Evolutionary conservation across 2,329 filamentous ascomycete genomes (phyloP), one percentile per base, ranked within the genome.

Genomic region (Stagonosporopsis chrysanthemi): DNA sequence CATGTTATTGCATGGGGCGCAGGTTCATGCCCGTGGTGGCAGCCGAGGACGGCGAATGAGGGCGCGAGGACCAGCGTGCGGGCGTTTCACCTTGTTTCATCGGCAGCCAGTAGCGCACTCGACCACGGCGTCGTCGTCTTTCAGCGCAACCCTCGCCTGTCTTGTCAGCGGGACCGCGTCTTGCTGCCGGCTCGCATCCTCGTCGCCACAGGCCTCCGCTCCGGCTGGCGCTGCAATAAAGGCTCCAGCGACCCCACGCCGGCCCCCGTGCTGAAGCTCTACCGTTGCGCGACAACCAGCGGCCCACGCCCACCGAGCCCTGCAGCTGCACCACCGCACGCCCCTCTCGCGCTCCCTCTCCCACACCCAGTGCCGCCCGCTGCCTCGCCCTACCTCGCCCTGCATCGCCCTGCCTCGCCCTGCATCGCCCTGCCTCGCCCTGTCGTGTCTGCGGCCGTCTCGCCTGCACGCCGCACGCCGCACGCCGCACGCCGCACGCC

Each of bases 151-250:
- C 17, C 26, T 44, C 44, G 48, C 23, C 43, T 44, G 48, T 52
- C 54, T 52, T 26, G 48, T 28, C 54, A 48, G 49, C 43, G 36
- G 33, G 43, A 48, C 44, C 31, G 54, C 44, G 49, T 48, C 48
- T 52, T 52, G 54, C 31, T 43, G 48, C 54, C 35, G 54, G 40
- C 54, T 29, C 39, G 52, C 48, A n/a, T 43, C 48, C 52, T 24
- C 23, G 31, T 48, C 31, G 54, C 48, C 48, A 52, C 54, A 24
- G 35, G 23, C 29, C 26, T 42, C 42, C 31, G 54, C 42, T 38
- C 28, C 40, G 43, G 48, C 36, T 26, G 43, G 38, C 26, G 43
- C 43, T 44, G 48, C 39, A 48, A 57, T 48, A 56, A 56, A 59
- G 52, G 28, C 53, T 9, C 35, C 29, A 24, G 19, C 22, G 6